Evolutionary conservation across 2,329 filamentous ascomycete genomes (phyloP), one percentile per base, ranked within the genome.

Genomic region (Gnomoniopsis sp.): DNA sequence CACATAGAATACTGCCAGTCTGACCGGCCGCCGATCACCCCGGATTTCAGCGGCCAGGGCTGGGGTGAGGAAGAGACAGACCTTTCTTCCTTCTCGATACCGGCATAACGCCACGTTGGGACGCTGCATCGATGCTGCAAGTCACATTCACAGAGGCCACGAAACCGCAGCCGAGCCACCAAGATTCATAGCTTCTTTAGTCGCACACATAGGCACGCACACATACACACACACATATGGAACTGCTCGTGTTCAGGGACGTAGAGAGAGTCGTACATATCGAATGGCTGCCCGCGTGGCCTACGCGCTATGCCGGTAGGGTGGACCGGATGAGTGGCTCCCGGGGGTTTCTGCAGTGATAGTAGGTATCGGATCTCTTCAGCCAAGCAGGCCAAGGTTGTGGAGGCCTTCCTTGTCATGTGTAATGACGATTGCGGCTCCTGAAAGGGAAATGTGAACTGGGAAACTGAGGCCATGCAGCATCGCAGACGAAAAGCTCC

Each of bases 61-160:
- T 49, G n/a, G n/a, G n/a, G n/a, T n/a, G n/a, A n/a, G n/a, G n/a
- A n/a, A n/a, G 46, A 43, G 44, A 55, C 46, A 47, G 33, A 10
- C 26, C 8, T 22, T 41, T 22, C 30, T 36, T 36, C 33, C 33
- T 14, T 36, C 33, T 36, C 19, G 26, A 41, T 22, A 15, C 8
- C 36, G 34, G 41, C 30, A 47, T 17, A 8, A 48, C 43, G 21
- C 30, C 30, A 19, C 46, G n/a, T n/a, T 41, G 36, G 36, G 34
- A 44, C 49, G 53, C 53, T 49, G 36, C 19, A 49, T 50, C 49
- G 33, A 53, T 43, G 34, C 23, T 53, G 53, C 23, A 34, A 34
- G 58, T 51, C 22, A 33, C 34, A n/a, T n/a, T n/a, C 49, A 22
- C n/a, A 44, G 11, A 38, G 43, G 7, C 2, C 8, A 36, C 8